Conservation (phyloP, 345 rosid species). For the Lenwebbia sp. region DNA sequence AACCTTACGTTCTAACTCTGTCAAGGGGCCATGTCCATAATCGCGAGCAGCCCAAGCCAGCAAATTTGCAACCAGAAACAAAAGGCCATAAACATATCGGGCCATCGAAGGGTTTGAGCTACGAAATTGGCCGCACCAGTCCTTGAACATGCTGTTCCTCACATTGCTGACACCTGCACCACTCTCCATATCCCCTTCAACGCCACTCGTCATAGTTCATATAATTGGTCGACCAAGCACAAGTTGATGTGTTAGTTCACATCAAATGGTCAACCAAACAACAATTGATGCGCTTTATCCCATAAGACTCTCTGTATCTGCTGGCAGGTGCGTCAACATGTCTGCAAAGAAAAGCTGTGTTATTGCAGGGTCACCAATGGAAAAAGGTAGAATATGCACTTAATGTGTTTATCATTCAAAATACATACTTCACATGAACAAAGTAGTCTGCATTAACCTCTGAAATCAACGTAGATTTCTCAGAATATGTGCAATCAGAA, state of each 20-base stretch:
- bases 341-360: not conserved
- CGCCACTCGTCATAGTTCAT: not conserved
- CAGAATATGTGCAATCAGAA: not conserved
- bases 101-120: conserved; percentile 95
- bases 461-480: not conserved
- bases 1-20: conserved; percentile 63
- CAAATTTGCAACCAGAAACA: conserved; percentile 67
- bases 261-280: not conserved
- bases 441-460: not conserved
- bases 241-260: not conserved
- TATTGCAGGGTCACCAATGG: not conserved
- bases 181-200: not conserved
- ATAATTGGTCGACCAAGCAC: not conserved
- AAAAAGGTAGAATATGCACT: not conserved
- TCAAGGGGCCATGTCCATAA: conserved; percentile 55
- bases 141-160: conserved; percentile 3
- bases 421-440: not conserved
- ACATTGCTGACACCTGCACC: not conserved
- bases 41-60: conserved; percentile 94
- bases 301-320: not conserved
- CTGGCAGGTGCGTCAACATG: not conserved
- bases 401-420: not conserved
- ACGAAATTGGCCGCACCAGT: conserved; percentile 71
- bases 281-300: not conserved
- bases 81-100: conserved; percentile 71